Evolutionary conservation across 495 filamentous ascomycete species (phyloP).

Genomic region (Penicillium canescens): DNA sequence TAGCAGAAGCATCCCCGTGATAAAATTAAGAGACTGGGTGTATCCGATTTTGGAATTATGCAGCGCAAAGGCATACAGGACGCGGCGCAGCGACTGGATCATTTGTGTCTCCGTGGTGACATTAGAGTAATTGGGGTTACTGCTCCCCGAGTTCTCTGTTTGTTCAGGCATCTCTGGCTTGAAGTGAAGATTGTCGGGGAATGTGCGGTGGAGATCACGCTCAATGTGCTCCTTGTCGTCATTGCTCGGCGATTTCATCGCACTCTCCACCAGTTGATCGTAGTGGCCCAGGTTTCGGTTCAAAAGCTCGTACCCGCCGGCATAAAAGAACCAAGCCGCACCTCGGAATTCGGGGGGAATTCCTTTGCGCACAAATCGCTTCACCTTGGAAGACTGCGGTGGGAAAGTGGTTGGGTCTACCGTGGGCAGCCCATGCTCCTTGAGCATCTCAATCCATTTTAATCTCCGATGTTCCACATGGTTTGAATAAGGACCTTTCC

Average conservation of each 20-base stretch:
- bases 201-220: constrained; percentile 91
- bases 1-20: constrained; percentile 91
- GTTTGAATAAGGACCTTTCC: constrained; percentile 69
- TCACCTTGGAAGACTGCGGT: constrained; percentile 74
- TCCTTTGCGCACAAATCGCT: constrained; percentile 91
- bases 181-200: constrained; percentile 92
- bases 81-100: constrained; percentile 75
- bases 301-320: constrained; percentile 79
- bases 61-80: constrained; percentile 85
- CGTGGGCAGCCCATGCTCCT: constrained; percentile 71
- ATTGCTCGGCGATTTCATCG: constrained; percentile 61
- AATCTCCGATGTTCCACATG: constrained; percentile 67
- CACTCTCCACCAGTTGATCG: constrained; percentile 61
- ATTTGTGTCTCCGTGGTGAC: constrained; percentile 69
- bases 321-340: constrained; percentile 96
- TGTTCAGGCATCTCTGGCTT: constrained; percentile 61
- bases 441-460: constrained; percentile 81
- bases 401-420: constrained; percentile 78
- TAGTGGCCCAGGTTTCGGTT: constrained; percentile 75
- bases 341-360: constrained; percentile 92
- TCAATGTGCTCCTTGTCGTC: constrained; percentile 90
- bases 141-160: constrained; percentile 26
- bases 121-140: constrained; percentile 28
- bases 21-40: constrained; percentile 95
- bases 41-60: constrained; percentile 91